Evolutionary conservation across 768 basidiomycete species (phyloP).

Genomic region (Leccinum barrowsii): DNA sequence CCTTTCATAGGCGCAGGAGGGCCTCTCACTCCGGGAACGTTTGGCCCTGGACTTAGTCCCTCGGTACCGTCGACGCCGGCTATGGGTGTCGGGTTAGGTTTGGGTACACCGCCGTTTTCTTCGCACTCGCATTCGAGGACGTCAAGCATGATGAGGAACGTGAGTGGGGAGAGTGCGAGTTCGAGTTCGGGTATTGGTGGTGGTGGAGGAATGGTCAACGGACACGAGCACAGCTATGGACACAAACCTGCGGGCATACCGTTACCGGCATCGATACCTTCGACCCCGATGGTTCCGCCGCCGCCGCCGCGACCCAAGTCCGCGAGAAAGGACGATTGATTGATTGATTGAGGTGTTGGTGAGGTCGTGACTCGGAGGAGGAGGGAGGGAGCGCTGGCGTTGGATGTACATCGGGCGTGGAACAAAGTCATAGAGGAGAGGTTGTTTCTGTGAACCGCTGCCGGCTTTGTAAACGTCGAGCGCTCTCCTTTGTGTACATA

Average conservation of each 20-base stretch:
- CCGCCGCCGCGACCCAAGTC: conserved; percentile 17
- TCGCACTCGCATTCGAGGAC: conserved; percentile 4
- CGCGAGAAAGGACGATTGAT: conserved; percentile 28
- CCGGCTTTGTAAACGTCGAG: background rate
- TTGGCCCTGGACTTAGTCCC: conserved; percentile 24
- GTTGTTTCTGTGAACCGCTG: background rate
- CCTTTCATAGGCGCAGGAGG: background rate
- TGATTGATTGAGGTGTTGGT: background rate
- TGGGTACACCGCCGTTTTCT: conserved; percentile 15
- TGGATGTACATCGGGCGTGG: background rate
- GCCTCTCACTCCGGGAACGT: conserved; percentile 22
- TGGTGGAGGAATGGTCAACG: background rate
- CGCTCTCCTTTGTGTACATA: background rate
- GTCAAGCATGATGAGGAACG: conserved; percentile 5
- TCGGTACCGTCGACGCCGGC: conserved; percentile 26
- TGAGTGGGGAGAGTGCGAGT: conserved; percentile 11
- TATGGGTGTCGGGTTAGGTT: conserved; percentile 29
- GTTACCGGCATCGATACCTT: conserved; percentile 19
- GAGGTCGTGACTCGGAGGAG: background rate
- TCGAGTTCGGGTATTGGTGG: background rate
- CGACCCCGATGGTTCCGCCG: conserved; percentile 15
- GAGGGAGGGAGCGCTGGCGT: background rate
- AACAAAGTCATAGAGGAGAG: background rate
- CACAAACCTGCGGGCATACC: conserved; percentile 7
- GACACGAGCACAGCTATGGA: background rate